Evolutionary conservation across 208 protist genomes (phyloP).

Genomic region (Leishmania tropica): DNA sequence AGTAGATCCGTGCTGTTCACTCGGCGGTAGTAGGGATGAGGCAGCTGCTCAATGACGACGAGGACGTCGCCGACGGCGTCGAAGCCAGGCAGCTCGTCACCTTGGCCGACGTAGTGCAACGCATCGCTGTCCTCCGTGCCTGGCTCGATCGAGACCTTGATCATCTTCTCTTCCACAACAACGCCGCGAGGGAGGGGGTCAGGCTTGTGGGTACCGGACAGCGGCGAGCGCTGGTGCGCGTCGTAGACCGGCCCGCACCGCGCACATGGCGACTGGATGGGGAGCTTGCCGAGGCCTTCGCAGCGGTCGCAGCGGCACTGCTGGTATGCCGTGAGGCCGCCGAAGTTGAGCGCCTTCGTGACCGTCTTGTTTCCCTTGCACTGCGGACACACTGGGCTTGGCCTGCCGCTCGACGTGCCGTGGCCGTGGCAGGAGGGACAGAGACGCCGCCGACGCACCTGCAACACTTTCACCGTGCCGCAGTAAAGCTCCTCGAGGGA

Average conservation of each 20-base stretch:
- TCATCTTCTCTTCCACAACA: constrained; percentile 84
- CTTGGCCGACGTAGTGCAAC: constrained; percentile 94
- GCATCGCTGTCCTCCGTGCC: constrained; percentile 95
- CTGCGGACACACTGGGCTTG: constrained; percentile 61
- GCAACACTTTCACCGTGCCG: constrained; percentile 93
- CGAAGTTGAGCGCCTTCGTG: constrained; percentile 85
- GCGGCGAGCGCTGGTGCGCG: constrained; percentile 40
- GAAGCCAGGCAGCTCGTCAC: constrained; percentile 91
- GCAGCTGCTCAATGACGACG: constrained; percentile 95
- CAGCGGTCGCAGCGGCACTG: constrained; percentile 90
- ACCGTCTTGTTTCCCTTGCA: constrained; percentile 91
- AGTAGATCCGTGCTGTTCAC: constrained; percentile 91
- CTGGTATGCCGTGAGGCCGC: constrained; percentile 93
- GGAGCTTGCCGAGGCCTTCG: constrained; percentile 52
- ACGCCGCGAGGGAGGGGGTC: constrained; percentile 67
- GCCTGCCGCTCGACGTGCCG: constrained; percentile 46
- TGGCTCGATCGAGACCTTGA: constrained; percentile 94
- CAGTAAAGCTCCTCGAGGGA: constrained; percentile 98
- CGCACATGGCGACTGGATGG: constrained; percentile 22
- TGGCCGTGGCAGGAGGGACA: constrained; percentile 71
- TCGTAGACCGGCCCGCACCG: constrained; percentile 77
- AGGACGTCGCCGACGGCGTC: constrained; percentile 95
- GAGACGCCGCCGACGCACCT: constrained; percentile 67
- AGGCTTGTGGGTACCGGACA: constrained; percentile 58
- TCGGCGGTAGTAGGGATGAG: constrained; percentile 93